A percentile compares a stretch with the other conserved stretches of the same genome.
phyloP scores from a whole-genome alignment of 805 yeast genomes.

The Schwanniomyces pseudopolymorphus region DNA sequence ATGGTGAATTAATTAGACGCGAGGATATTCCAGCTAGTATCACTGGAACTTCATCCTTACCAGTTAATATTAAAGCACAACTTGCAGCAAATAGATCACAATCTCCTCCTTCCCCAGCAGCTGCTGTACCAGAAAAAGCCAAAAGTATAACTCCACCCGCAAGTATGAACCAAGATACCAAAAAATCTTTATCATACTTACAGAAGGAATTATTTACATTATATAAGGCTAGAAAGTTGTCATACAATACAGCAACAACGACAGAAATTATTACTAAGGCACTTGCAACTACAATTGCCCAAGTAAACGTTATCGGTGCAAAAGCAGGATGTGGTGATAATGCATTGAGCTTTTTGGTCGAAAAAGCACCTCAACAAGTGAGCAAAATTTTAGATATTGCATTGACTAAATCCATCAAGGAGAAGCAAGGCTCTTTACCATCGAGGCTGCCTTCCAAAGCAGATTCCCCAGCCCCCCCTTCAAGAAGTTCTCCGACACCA shows the following conservation, averaged over 20 bases:
- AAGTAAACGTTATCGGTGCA: conserved; percentile 84
- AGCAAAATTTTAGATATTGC: conserved; percentile 79
- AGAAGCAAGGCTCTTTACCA: conserved; percentile 28
- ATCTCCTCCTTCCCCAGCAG: conserved; percentile 2
- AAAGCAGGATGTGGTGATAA: conserved; percentile 78
- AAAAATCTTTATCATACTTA: conserved; percentile 74
- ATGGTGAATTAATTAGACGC: conserved; percentile 8
- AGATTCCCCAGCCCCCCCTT: neutral
- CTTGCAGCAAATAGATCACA: conserved; percentile 46
- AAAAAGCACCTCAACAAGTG: conserved; percentile 77
- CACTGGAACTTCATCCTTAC: conserved; percentile 5
- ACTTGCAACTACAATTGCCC: conserved; percentile 88
- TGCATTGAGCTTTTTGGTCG: conserved; percentile 74
- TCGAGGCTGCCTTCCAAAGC: conserved; percentile 20
- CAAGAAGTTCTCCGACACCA: conserved; percentile 18
- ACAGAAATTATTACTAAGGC: conserved; percentile 87
- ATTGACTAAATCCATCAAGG: conserved; percentile 69
- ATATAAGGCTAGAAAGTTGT: conserved; percentile 68
- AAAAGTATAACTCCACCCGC: conserved; percentile 5
- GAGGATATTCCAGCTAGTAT: conserved; percentile 9
- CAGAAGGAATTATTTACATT: conserved; percentile 84
- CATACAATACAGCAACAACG: conserved; percentile 77
- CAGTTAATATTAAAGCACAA: conserved; percentile 41
- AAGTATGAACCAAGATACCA: conserved; percentile 54
- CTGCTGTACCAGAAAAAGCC: neutral